A percentile compares a stretch with the other conserved stretches of the same genome.
Evolutionary conservation across 1,284 basidiomycete genomes (phyloP).

Genomic region (Apiotrichum sp.): DNA sequence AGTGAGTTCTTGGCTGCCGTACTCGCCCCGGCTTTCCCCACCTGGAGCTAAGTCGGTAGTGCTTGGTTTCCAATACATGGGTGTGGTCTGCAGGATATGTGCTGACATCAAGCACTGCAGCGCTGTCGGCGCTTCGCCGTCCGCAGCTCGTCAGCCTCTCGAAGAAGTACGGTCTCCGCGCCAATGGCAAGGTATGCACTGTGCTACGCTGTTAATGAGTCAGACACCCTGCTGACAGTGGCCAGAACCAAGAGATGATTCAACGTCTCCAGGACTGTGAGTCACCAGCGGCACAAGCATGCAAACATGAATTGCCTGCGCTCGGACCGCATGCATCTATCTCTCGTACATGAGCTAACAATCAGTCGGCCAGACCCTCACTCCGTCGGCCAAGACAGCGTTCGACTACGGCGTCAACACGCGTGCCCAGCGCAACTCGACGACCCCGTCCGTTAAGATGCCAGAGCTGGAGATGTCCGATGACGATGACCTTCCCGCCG

Average conservation of each 20-base stretch:
- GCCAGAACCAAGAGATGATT: conserved; percentile 38
- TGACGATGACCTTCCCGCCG: not conserved
- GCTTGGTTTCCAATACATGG: no score
- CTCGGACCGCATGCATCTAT: no score
- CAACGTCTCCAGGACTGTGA: conserved; percentile 38
- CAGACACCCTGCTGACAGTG: conserved; percentile 1
- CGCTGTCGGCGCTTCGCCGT: conserved; percentile 39
- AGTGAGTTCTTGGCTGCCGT: conserved; percentile 4
- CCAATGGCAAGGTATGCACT: conserved; percentile 40
- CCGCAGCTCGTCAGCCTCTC: conserved; percentile 44
- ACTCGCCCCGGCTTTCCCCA: no score
- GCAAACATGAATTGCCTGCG: no score
- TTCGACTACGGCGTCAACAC: conserved; percentile 6
- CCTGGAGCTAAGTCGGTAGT: no score
- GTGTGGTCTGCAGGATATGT: no score
- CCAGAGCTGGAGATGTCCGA: conserved; percentile 1
- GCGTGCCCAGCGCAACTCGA: not conserved
- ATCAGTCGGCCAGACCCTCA: conserved; percentile 12
- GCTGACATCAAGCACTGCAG: conserved; percentile 22
- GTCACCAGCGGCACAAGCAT: no score
- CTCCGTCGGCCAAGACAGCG: conserved; percentile 12
- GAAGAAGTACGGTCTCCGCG: conserved; percentile 41
- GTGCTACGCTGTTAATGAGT: no score
- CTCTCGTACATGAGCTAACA: no score
- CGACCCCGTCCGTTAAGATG: not conserved